A percentile compares a stretch with the other conserved stretches of the same genome.
Evolutionary conservation across 1,139 yeast genomes (phyloP).

Genomic region (Lodderomyces beijingensis): DNA sequence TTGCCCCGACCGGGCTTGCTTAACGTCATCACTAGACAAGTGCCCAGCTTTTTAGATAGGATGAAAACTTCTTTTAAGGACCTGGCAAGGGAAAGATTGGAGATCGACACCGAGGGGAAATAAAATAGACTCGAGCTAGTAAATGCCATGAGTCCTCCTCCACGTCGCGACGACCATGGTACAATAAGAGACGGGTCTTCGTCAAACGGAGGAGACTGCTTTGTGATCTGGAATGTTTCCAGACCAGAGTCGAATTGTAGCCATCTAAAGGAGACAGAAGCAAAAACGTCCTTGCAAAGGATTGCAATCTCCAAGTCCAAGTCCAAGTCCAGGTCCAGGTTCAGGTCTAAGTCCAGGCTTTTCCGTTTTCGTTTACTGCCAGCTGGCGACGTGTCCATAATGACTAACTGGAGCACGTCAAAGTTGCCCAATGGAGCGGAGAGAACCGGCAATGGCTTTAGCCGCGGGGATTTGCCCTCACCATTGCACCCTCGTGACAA

Average conservation of each 20-base stretch:
- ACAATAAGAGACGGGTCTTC: constrained; percentile 30
- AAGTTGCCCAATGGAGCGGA: constrained; percentile 26
- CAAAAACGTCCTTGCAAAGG: constrained; percentile 33
- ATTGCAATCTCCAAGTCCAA: constrained; percentile 13
- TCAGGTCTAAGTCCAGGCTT: too few species aligned
- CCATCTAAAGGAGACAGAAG: constrained; percentile 27
- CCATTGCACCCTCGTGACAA: neutral
- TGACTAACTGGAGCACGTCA: constrained; percentile 22
- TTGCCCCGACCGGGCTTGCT: constrained; percentile 4
- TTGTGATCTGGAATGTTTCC: constrained; percentile 12
- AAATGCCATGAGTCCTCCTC: constrained; percentile 31
- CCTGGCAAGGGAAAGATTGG: constrained; percentile 14
- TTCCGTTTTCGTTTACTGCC: too few species aligned
- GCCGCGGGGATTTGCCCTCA: constrained; percentile 7
- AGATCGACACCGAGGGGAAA: constrained; percentile 21
- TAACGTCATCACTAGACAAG: constrained; percentile 1
- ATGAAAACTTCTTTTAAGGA: constrained; percentile 5
- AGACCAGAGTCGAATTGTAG: constrained; percentile 17
- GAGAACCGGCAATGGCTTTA: neutral
- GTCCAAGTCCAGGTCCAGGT: too few species aligned
- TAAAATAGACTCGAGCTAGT: constrained; percentile 28
- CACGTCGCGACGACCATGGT: constrained; percentile 11
- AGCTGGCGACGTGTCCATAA: too few species aligned
- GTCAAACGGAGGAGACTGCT: constrained; percentile 33
- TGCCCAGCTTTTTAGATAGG: constrained; percentile 1